These are phyloP conservation scores for Meyerozyma carpophila DNA, from an alignment of 1,139 yeast genomes.

Conservation along the genomic window DNA sequence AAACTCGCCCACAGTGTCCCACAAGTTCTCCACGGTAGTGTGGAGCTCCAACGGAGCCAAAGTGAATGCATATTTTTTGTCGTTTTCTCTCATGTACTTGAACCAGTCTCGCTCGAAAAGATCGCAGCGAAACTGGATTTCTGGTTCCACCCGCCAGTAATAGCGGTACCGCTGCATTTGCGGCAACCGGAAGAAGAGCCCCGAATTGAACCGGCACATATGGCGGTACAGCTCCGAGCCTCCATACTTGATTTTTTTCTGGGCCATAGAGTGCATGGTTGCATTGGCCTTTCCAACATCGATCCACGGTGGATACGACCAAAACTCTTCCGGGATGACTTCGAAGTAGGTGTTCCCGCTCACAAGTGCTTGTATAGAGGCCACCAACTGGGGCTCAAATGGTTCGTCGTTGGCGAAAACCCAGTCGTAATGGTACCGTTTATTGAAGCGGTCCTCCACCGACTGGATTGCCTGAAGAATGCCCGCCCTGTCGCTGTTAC, in stretches of 20 bases:
- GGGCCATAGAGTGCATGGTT: conserved; percentile 12
- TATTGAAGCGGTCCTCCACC: conserved; percentile 70
- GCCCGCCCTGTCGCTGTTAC: conserved; percentile 60
- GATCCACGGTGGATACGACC: conserved; percentile 34
- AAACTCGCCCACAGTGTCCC: conserved; percentile 1
- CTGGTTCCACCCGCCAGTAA: conserved; percentile 96
- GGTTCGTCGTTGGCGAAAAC: conserved; percentile 65
- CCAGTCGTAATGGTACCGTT: conserved; percentile 66
- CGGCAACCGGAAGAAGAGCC: conserved; percentile 72
- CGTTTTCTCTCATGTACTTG: conserved; percentile 61
- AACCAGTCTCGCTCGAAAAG: conserved; percentile 81
- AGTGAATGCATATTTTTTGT: conserved; percentile 80
- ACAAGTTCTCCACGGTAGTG: conserved; percentile 1
- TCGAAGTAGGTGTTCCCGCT: conserved; percentile 46
- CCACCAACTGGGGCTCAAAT: conserved; percentile 45
- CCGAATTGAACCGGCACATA: conserved; percentile 72
- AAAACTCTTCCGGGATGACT: conserved; percentile 41
- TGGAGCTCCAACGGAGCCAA: conserved; percentile 3
- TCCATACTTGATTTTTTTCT: conserved; percentile 48
- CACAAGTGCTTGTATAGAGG: conserved; percentile 34
- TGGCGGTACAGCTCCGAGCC: conserved; percentile 69
- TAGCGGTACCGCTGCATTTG: conserved; percentile 65
- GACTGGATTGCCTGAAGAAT: conserved; percentile 56
- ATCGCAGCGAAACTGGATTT: conserved; percentile 84
- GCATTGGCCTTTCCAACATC: conserved; percentile 15